Conservation (phyloP, 1,284 basidiomycete genomes). For the Kwoniella shivajii region DNA sequence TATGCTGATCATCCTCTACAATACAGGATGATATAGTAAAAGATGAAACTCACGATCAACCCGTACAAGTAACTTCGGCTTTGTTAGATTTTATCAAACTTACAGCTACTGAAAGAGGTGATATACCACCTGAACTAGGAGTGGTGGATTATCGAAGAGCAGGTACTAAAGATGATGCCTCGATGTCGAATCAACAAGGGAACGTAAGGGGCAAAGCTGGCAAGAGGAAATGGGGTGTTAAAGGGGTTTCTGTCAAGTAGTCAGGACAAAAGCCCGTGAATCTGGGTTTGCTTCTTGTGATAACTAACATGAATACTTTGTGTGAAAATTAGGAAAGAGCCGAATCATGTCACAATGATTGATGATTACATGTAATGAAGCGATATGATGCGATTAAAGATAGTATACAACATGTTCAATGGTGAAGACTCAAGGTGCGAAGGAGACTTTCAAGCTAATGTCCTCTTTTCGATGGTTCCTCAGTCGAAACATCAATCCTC, state of each 20-base stretch:
- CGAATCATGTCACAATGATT: no score
- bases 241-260: conserved; percentile 6
- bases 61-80: conserved; percentile 34
- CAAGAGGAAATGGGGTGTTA: conserved; percentile 20
- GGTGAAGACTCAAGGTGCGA: no score
- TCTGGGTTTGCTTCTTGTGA: no score
- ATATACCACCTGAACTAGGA: conserved; percentile 50
- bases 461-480: not conserved
- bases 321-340: no score
- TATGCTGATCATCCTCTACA: no score
- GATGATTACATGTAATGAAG: no score
- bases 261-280: not conserved
- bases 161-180: not conserved
- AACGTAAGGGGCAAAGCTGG: not conserved
- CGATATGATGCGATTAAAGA: no score
- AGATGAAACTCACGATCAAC: not conserved
- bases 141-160: conserved; percentile 44
- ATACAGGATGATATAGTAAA: not conserved
- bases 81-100: conserved; percentile 51
- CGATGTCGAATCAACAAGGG: not conserved
- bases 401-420: no score
- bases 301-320: no score
- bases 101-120: conserved; percentile 44
- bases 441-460: not conserved
- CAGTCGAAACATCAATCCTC: not conserved